phyloP scores from a whole-genome alignment of 106 monocot genomes.

The Dendrobium chrysotoxum region DNA sequence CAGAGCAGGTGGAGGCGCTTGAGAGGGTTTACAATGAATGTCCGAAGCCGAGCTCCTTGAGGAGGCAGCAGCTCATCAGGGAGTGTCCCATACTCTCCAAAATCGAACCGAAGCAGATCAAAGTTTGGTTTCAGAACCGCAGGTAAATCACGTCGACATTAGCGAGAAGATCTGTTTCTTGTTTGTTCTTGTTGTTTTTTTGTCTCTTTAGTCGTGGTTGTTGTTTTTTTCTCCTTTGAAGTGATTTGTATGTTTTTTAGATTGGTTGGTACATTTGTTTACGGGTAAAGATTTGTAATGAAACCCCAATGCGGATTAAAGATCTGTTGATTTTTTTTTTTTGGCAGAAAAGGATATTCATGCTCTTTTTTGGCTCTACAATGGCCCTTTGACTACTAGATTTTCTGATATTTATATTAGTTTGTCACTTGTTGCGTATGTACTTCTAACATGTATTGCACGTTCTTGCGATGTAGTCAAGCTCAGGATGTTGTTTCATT shows the following conservation, averaged over 20 bases:
- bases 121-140: constrained; percentile 96
- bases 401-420: not conserved
- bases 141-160: constrained; percentile 32
- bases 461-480: not conserved
- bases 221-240: not conserved
- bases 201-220: not conserved
- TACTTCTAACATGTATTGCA: not conserved
- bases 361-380: not conserved
- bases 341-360: not conserved
- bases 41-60: constrained; percentile 81
- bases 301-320: not conserved
- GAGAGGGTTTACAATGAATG: constrained; percentile 92
- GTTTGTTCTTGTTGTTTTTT: not conserved
- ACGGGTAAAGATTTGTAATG: not conserved
- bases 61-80: constrained; percentile 82
- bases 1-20: constrained; percentile 94
- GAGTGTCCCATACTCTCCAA: constrained; percentile 83
- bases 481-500: not conserved
- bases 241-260: not conserved
- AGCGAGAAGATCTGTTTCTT: not conserved
- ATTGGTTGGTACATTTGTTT: not conserved
- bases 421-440: not conserved
- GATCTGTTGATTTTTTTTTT: not conserved
- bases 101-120: constrained; percentile 96
- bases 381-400: not conserved